Percentiles rank a stretch among this genome's conserved stretches.
Evolutionary conservation across 306 rosid species (phyloP).

Genomic region (Pterocarpus santalinus): DNA sequence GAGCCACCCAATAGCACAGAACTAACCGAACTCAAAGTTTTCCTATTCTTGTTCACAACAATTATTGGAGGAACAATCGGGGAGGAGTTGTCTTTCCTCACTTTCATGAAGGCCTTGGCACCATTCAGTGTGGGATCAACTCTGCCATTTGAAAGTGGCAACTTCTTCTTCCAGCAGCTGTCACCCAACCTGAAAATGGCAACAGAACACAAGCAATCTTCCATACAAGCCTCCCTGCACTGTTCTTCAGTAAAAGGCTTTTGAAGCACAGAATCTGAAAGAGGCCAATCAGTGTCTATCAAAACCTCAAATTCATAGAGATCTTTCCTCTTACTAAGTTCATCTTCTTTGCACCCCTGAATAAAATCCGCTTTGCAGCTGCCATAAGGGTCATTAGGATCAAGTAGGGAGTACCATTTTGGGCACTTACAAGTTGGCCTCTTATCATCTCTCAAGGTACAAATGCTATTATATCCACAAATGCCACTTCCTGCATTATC

Average conservation of each 20-base stretch:
- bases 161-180: constrained; percentile 60
- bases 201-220: constrained; percentile 63
- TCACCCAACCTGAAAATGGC: constrained; percentile 44
- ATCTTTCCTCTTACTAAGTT: constrained; percentile 10
- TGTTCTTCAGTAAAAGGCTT: constrained; percentile 39
- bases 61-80: not conserved
- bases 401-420: constrained; percentile 42
- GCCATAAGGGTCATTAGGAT: constrained; percentile 48
- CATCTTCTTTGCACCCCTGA: constrained; percentile 51
- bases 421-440: constrained; percentile 59
- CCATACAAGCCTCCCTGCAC: constrained; percentile 54
- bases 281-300: constrained; percentile 51
- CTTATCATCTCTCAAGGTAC: constrained; percentile 30
- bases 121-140: constrained; percentile 40
- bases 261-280: constrained; percentile 38
- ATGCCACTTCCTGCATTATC: not conserved
- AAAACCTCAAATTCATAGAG: constrained; percentile 37
- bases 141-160: constrained; percentile 63
- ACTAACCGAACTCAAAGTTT: constrained; percentile 40
- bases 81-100: constrained; percentile 56
- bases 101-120: constrained; percentile 50
- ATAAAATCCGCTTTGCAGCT: constrained; percentile 58
- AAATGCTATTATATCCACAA: constrained; percentile 56
- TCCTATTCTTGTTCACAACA: constrained; percentile 31
- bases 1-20: constrained; percentile 60